Base-by-base conservation (phyloP, 805 yeast species). In the Spathaspora girioi region DNA sequence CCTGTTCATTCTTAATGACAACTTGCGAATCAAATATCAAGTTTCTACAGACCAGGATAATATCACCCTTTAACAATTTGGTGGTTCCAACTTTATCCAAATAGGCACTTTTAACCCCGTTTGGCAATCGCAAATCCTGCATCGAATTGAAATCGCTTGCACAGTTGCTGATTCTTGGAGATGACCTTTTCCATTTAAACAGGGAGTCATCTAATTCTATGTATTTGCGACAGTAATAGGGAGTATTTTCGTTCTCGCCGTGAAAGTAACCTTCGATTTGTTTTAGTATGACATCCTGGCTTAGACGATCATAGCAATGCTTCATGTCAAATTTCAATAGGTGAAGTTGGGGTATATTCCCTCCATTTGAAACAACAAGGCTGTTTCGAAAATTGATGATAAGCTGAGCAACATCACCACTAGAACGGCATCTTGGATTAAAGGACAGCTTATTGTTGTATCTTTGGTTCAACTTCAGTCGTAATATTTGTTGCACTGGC, bases 261-360 rank as follows among this genome's bases (percentile, higher is more conserved):
- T 50, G 65, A 46, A 68, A 68, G 54, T 74, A 62, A 26, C 58
- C 49, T 1, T 61, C 57, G 1, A 80, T 56, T 27, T 75, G 60
- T 3, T 64, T 55, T 1, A 75, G 49, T 1, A 80, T 69, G 51
- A 72, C 73, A 0, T 59, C 56, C 45, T 78, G 79, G 14, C 87
- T 83, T 15, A 91, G 70, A 2, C 83, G 79, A 59, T 93, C 97
- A 63, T 82, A 92, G 50, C 97, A 90, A 2, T 84, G 77, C 50
- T 76, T 77, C 55, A 88, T 82, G 63, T 92, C 98, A 64, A 89
- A 87, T 57, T 87, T 89, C 23, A 87, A 70, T 14, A 79, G 79
- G 59, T 71, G 79, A 0, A 84, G 55, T 1, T 56, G 47, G 0
- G 81, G 81, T 3, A 76, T 14, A 1, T 18, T 41, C 0, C 61